Base-by-base conservation (phyloP, 1,284 basidiomycete genomes). In the Cutaneotrichosporon sp. region DNA sequence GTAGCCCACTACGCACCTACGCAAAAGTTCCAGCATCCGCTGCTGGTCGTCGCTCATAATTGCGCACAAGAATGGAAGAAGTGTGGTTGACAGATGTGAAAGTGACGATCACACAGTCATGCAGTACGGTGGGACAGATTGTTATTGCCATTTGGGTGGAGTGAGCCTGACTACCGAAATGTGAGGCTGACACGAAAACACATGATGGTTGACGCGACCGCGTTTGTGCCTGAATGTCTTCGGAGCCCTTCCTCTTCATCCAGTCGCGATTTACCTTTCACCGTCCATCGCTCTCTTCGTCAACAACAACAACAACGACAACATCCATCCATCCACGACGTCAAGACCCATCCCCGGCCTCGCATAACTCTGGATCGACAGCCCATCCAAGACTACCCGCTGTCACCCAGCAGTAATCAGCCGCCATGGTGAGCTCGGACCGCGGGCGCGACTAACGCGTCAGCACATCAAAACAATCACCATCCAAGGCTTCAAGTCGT, bases 401-500 rank as follows among this genome's bases (percentile, higher is more conserved):
- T 41, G 38, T 41, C 38, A 14, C 38, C 29, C 20, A 41, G 38
- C 38, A 41, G 26, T 45, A 20, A 24, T 16, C 14, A 25, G 38
- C 38, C 16, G 38, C 24, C 38, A 41, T 41, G 38, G 38, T 41
- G 14, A 31, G 24, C 22, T 12, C 11, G n/a, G 22, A 26, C 22
- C 7, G 20, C 12, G 4, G 24, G 7, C 7, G 12, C 12, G 14
- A 29, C 29, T 44, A 17, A 44, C 42, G 29, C 19, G 41, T 87
- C 44, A 72, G 88, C 84, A 85, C 67, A 92, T 92, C 77, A 91
- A 94, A 75, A 92, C 89, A 8, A 79, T 94, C 34, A 93, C 90
- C 2, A 89, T 97, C 57, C 89, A 92, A 65, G 80, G 94, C 60
- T 97, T 97, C 83, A 97, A 97, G 77, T 94, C 90, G 27, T 97